Conservation (phyloP, 179 eudicot genomes). For the Heliamphora pulchella region DNA sequence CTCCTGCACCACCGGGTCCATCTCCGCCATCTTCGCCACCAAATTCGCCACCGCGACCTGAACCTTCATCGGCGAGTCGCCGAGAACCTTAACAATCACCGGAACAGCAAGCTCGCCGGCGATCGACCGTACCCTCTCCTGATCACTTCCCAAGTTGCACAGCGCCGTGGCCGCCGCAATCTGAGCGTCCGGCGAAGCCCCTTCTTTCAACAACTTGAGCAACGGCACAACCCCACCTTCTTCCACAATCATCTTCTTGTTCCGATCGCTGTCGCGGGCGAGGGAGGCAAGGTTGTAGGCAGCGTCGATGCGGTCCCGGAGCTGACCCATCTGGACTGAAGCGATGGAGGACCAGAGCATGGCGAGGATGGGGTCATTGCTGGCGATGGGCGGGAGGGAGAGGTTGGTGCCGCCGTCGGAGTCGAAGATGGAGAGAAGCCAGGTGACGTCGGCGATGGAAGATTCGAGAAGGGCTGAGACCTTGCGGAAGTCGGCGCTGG, state of each 20-base stretch:
- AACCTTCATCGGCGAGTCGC: slow-evolving; percentile 39
- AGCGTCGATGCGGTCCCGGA: slow-evolving; percentile 37
- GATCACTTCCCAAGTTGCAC: slow-evolving; percentile 34
- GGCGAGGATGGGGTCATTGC: slow-evolving; percentile 50
- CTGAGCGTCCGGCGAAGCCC: slow-evolving; percentile 46
- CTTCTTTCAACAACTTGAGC: slow-evolving; percentile 47
- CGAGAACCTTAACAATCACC: slow-evolving; percentile 37
- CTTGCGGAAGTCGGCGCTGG: slow-evolving; percentile 23
- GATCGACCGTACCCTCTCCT: slow-evolving; percentile 28
- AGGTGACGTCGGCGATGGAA: slow-evolving; percentile 24
- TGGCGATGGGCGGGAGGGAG: slow-evolving; percentile 48
- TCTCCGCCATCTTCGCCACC: slow-evolving; percentile 51
- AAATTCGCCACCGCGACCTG: slow-evolving; percentile 48
- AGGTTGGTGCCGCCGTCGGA: slow-evolving; percentile 32
- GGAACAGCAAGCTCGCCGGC: slow-evolving; percentile 35
- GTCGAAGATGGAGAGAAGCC: slow-evolving; percentile 43
- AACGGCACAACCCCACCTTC: slow-evolving; percentile 59
- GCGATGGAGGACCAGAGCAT: slow-evolving; percentile 65
- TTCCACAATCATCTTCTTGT: slow-evolving; percentile 50
- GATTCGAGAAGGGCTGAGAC: slow-evolving; percentile 31
- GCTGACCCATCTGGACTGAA: slow-evolving; percentile 33
- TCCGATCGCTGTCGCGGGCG: slow-evolving; percentile 37
- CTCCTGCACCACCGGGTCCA: slow-evolving; percentile 49
- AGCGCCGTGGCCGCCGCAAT: slow-evolving; percentile 49
- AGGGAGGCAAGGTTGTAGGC: slow-evolving; percentile 38